Percentiles rank a stretch among this genome's conserved stretches.
Conservation (phyloP, 805 yeast species). For the Metschnikowia kofuensis region DNA sequence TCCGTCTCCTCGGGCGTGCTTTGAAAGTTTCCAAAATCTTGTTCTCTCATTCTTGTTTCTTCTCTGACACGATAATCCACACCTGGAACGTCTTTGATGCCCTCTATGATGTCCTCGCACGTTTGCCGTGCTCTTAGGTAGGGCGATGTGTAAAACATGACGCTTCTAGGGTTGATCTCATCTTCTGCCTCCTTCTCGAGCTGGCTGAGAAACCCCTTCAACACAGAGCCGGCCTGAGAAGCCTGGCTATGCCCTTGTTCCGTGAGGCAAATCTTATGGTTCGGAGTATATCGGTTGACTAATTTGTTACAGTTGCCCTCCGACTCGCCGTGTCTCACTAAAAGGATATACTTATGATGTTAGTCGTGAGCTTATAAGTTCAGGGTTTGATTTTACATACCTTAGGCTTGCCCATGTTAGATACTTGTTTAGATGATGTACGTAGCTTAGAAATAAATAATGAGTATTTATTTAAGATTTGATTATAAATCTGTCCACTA, state of each 20-base stretch:
- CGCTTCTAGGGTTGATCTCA: conserved; percentile 27
- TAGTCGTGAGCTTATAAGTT: conserved; percentile 4
- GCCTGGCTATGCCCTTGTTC: conserved; percentile 67
- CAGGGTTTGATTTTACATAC: conserved; percentile 20
- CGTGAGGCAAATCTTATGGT: conserved; percentile 77
- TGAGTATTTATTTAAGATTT: not conserved
- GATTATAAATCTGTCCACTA: not conserved
- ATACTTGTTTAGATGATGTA: not conserved
- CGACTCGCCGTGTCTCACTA: conserved; percentile 90
- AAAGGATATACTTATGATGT: conserved; percentile 55
- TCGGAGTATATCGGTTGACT: conserved; percentile 74
- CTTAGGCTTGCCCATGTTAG: conserved; percentile 31
- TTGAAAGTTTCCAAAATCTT: conserved; percentile 93
- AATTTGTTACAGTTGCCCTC: conserved; percentile 86
- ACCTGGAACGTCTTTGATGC: conserved; percentile 45
- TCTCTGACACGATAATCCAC: conserved; percentile 59
- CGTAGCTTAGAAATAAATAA: not conserved
- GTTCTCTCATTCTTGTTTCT: conserved; percentile 91
- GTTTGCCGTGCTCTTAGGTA: conserved; percentile 84
- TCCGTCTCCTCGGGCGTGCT: conserved; percentile 74
- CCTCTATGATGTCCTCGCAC: conserved; percentile 62
- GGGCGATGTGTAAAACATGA: conserved; percentile 83
- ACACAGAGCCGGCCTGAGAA: conserved; percentile 52
- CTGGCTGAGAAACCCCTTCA: conserved; percentile 37
- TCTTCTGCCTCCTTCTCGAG: conserved; percentile 20